Percentiles rank a stretch among this genome's conserved stretches.
phyloP scores from a whole-genome alignment of 192 early-diverging fungal species.

The Gigaspora rosea region DNA sequence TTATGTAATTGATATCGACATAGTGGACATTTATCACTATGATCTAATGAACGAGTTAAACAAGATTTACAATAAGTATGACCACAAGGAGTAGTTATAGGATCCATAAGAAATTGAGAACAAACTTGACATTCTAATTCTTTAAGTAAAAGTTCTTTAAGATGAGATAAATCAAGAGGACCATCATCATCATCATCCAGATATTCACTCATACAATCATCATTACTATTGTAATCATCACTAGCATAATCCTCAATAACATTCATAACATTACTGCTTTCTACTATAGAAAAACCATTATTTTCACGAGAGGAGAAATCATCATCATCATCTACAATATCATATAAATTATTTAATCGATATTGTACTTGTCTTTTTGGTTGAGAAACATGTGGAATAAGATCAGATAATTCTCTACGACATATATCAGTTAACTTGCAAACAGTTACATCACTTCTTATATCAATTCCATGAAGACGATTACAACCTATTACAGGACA shows the following conservation, averaged over 20 bases:
- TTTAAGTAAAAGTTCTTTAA: constrained; percentile 12
- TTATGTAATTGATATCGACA: constrained; percentile 44
- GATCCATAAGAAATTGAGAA: constrained; percentile 50
- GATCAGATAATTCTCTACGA: background rate
- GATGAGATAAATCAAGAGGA: background rate
- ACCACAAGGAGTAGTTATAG: constrained; percentile 66
- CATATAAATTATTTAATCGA: background rate
- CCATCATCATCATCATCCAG: background rate
- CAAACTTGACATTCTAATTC: constrained; percentile 70
- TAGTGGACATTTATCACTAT: constrained; percentile 49
- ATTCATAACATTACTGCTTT: too few relatives aligned
- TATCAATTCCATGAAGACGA: background rate
- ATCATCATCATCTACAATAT: background rate
- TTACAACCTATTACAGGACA: constrained; percentile 11
- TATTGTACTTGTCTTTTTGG: background rate
- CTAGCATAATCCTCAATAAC: background rate
- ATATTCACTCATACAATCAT: background rate
- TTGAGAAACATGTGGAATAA: background rate
- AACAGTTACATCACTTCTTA: background rate
- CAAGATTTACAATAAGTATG: constrained; percentile 68
- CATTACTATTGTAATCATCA: background rate
- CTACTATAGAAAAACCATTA: too few relatives aligned
- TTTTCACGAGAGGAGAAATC: too few relatives aligned
- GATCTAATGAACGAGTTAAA: constrained; percentile 57
- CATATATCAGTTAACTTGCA: constrained; percentile 19